phyloP scores from a whole-genome alignment of 2,329 filamentous ascomycete species.

The Cercospora nicotianae region DNA sequence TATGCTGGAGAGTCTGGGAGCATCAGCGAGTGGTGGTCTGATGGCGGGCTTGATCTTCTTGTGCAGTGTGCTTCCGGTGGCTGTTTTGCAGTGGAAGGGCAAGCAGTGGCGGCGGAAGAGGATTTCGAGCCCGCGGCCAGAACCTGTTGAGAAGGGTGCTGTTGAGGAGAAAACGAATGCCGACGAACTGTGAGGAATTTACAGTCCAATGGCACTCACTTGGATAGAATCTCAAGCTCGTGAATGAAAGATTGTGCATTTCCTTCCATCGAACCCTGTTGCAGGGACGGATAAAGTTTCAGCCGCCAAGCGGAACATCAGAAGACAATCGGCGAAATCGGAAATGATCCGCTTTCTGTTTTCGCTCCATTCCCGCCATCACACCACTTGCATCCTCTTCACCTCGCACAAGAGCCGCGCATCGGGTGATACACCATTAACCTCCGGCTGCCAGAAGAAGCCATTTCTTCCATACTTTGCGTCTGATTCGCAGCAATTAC shows the following conservation, averaged over 20 bases:
- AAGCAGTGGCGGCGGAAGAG: slow-evolving; percentile 20
- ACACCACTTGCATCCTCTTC: not conserved
- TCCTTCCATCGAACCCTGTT: not conserved
- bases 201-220: no score
- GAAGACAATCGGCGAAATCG: not conserved
- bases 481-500: not conserved
- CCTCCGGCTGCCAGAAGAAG: not conserved
- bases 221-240: no score
- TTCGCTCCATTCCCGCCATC: not conserved
- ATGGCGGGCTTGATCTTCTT: slow-evolving; percentile 39
- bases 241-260: no score
- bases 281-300: not conserved
- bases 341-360: not conserved
- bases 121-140: slow-evolving; percentile 6
- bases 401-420: not conserved
- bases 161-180: slow-evolving; percentile 4
- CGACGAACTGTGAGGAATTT: not conserved
- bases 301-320: not conserved
- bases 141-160: not conserved
- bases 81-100: slow-evolving; percentile 30
- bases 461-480: not conserved
- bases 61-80: slow-evolving; percentile 31
- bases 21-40: slow-evolving; percentile 41
- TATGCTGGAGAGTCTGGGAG: slow-evolving; percentile 43
- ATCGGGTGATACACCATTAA: not conserved